A percentile compares a stretch with the other conserved stretches of the same genome.
These are phyloP conservation scores for Oleoguttula mirabilis DNA, from an alignment of 495 filamentous ascomycete species.

Conservation along the genomic window DNA sequence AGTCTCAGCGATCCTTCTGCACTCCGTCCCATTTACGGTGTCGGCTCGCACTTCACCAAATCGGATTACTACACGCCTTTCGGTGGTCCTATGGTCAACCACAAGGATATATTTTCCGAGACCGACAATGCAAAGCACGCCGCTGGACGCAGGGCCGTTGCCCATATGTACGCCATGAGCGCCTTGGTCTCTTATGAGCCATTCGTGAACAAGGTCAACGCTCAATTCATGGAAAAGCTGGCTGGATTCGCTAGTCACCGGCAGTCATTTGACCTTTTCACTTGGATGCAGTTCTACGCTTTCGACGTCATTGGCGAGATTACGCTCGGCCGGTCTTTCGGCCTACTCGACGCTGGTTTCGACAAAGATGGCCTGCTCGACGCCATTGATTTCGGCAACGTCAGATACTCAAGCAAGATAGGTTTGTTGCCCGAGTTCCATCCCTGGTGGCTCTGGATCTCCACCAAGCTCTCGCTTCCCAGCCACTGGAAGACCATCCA, in stretches of 20 bases:
- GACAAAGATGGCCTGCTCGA: conserved; percentile 20
- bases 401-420: conserved; percentile 21
- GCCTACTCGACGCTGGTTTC: conserved; percentile 15
- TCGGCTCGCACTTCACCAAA: no score
- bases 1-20: no score
- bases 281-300: conserved; percentile 20
- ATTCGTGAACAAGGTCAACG: no score
- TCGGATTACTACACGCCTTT: no score
- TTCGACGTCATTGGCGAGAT: conserved; percentile 36
- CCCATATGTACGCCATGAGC: no score
- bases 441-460: conserved; percentile 26
- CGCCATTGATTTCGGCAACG: conserved; percentile 22
- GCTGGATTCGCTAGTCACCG: conserved; percentile 13
- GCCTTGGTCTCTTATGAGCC: no score
- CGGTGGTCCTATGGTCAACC: no score
- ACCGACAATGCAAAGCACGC: no score
- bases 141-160: no score
- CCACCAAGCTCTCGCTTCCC: conserved; percentile 29
- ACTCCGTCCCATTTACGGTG: no score
- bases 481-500: conserved; percentile 31
- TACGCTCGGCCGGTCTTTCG: conserved; percentile 19
- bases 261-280: conserved; percentile 29
- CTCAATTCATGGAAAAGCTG: conserved; percentile 24
- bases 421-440: conserved; percentile 31
- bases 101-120: no score